Conservation (phyloP, 2,329 filamentous ascomycete species). For the Ophiostoma sp. region DNA sequence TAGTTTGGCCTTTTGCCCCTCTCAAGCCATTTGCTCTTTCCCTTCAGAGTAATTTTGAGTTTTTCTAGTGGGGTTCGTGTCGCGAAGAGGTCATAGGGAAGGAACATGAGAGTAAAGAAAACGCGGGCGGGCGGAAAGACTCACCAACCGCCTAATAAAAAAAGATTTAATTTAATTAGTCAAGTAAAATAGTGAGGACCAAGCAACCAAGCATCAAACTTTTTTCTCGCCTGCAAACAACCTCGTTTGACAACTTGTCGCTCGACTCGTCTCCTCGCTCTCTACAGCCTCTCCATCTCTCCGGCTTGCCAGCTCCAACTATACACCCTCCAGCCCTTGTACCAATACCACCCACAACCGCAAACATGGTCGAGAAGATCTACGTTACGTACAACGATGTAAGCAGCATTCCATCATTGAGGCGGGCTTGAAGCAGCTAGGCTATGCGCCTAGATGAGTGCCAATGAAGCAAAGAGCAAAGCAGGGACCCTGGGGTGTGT, state of each 20-base stretch:
- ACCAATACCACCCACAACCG: conserved; percentile 20
- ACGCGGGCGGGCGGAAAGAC: conserved; percentile 8
- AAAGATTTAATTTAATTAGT: conserved; percentile 5
- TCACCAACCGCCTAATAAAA: conserved; percentile 2
- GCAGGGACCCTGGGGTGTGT: not conserved
- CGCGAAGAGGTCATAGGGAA: not conserved
- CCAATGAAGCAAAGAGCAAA: not conserved
- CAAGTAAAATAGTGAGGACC: not conserved
- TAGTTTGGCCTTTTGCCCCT: not conserved
- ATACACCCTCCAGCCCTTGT: not conserved
- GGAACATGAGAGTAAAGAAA: not conserved
- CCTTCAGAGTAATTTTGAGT: not conserved
- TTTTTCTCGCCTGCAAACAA: not conserved
- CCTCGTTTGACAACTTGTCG: not conserved
- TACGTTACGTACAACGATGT: conserved; percentile 93
- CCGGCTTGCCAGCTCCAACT: not conserved
- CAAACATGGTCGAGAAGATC: conserved; percentile 74
- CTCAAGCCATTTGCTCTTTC: not conserved
- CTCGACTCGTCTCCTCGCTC: not conserved
- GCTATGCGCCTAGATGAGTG: not conserved
- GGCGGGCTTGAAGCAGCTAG: not conserved
- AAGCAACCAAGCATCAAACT: not conserved
- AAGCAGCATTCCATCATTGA: conserved; percentile 25
- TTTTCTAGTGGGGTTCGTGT: conserved; percentile 15
- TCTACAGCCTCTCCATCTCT: not conserved